phyloP scores from a whole-genome alignment of 2,329 filamentous ascomycete genomes.

The Gyromitra esculenta region DNA sequence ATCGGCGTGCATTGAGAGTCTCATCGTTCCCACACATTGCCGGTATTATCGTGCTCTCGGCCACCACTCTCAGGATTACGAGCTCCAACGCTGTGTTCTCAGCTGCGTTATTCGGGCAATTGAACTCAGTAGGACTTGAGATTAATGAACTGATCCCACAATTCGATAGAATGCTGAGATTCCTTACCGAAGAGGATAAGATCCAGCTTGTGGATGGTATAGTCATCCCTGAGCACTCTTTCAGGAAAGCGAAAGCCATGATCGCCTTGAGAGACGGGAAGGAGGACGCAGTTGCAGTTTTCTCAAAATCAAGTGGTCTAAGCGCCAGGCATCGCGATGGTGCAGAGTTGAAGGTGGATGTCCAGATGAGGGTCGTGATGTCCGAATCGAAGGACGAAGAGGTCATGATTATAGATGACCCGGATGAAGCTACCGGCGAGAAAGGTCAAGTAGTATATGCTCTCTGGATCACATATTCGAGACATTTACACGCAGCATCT shows the following conservation, averaged over 20 bases:
- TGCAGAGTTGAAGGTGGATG: slow-evolving; percentile 88
- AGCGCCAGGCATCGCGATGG: slow-evolving; percentile 89
- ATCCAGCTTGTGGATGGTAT: slow-evolving; percentile 89
- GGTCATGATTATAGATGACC: slow-evolving; percentile 71
- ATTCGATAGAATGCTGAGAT: slow-evolving; percentile 83
- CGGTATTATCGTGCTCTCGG: slow-evolving; percentile 91
- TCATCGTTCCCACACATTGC: slow-evolving; percentile 98
- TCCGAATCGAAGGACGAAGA: slow-evolving; percentile 74
- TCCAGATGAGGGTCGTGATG: slow-evolving; percentile 97
- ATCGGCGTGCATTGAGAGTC: slow-evolving; percentile 77
- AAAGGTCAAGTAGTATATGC: slow-evolving; percentile 87
- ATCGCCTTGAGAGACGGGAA: slow-evolving; percentile 84
- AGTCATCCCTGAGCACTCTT: slow-evolving; percentile 94
- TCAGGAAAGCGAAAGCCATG: slow-evolving; percentile 85
- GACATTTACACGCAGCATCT: slow-evolving; percentile 74
- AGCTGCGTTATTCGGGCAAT: slow-evolving; percentile 87
- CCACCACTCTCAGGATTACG: slow-evolving; percentile 78
- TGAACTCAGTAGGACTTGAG: slow-evolving; percentile 79
- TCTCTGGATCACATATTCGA: slow-evolving; percentile 95
- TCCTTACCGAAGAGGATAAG: slow-evolving; percentile 86
- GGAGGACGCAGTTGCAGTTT: slow-evolving; percentile 78
- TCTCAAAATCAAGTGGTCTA: slow-evolving; percentile 84
- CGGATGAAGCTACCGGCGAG: slow-evolving; percentile 63
- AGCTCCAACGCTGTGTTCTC: slow-evolving; percentile 97
- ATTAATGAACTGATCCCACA: slow-evolving; percentile 84